Evolutionary conservation across 257 asterid species (phyloP), one percentile per base, ranked within the genome.

Genomic region (Fraxinus excelsior): DNA sequence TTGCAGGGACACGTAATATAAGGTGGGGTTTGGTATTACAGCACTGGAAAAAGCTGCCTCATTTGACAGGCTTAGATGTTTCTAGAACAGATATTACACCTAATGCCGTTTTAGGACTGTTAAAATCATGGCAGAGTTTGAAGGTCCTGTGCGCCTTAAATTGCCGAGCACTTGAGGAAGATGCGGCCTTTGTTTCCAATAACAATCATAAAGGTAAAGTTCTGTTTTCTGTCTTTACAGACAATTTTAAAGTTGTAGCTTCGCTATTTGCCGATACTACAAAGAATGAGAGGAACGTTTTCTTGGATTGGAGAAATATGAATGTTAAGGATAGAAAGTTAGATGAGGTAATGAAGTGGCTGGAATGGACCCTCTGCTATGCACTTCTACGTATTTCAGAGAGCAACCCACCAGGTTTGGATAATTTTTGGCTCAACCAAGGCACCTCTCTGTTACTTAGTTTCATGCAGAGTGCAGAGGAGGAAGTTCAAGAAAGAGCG

Each of bases 401-500:
- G 86, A 83, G 86, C 90, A 91, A 87, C 82, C 89, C 91, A 44
- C 90, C 83, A 72, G 92, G 91, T 78, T 69, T 90, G 85, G 97
- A 88, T 83, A 84, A 80, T 58, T 93, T 93, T 84, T 93, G 97
- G 97, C 91, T 91, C 73, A 82, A 82, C 68, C 97, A 92, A 85
- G 97, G 97, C 68, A 86, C 96, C 31, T 38, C 75, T 76, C 84
- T 92, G 83, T 82, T 93, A 72, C 90, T 88, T 67, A 86, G 85
- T 80, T 85, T 88, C 86, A 83, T 88, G 94, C 97, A 82, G 81
- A 93, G 97, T 74, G 66, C 86, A 16, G 90, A 86, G 68, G 97
- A 88, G 85, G 97, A 93, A 83, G 93, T 93, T 81, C 96, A 91
- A 84, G 97, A 93, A 83, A 89, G 97, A 84, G 94, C 97, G 70